Percentiles rank a stretch among this genome's conserved stretches.
Evolutionary conservation across 345 rosid genomes (phyloP).

Genomic region (Psidium guajava): DNA sequence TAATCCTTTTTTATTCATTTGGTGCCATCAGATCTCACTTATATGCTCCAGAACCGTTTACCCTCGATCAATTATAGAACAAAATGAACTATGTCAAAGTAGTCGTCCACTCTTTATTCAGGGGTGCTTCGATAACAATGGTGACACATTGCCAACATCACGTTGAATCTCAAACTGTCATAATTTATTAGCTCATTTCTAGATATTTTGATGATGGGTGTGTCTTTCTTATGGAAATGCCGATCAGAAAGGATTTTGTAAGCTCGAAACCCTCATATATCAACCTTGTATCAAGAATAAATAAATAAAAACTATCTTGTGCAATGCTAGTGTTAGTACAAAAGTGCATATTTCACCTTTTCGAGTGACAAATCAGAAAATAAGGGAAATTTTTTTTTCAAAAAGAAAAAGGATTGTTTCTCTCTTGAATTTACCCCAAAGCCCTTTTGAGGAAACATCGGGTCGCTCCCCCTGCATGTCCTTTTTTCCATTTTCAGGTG

Average conservation of each 20-base stretch:
- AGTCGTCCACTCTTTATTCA: background rate
- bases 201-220: background rate
- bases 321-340: background rate
- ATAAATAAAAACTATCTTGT: background rate
- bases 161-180: no score
- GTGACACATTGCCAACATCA: background rate
- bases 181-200: background rate
- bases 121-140: background rate
- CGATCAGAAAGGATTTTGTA: background rate
- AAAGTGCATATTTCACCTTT: background rate
- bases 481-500: background rate
- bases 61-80: background rate
- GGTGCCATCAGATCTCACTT: background rate
- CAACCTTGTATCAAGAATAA: background rate
- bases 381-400: no score
- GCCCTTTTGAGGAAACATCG: background rate
- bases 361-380: background rate
- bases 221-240: background rate
- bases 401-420: background rate
- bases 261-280: background rate
- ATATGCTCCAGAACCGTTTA: background rate
- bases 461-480: background rate
- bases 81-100: background rate
- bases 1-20: background rate
- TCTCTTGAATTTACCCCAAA: background rate